Base-by-base conservation (phyloP, 768 basidiomycete species). In the Pholiota microspora region DNA sequence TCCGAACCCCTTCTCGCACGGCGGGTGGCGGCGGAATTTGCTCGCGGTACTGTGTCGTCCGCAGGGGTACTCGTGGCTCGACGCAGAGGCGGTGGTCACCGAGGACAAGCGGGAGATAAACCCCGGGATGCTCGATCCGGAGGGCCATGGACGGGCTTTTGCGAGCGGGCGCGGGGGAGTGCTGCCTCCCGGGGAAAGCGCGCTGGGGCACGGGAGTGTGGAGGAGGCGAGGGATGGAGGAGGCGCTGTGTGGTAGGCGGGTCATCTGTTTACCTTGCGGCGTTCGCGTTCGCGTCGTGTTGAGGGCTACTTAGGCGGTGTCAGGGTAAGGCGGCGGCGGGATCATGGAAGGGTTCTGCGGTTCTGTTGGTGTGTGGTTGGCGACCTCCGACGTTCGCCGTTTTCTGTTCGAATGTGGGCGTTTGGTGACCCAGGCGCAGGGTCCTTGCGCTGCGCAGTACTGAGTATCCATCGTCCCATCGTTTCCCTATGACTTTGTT, bases 1-100 rank as follows among this genome's bases (percentile, higher is more conserved):
- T 25, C 78, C 88, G 1, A 98, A 96, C 64, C 92, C 94, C 18
- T 98, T 95, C 70, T 86, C 89, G 38, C 88, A 90, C 66, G 85
- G 88, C 34, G 85, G 72, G 36, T 89, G 86, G 83, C 74, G 82
- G 59, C 73, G 80, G 54, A 98, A 98, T 70, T 64, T 93, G 46
- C 69, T 81, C 25, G 84, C 87, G 51, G 80, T 92, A 36, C 71
- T 96, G 40, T 95, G 93, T 71, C 75, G 94, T 32, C 92, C 94
- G 0, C 74, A 79, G 28, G 89, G 90, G 15, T 86, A 78, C 62
- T 88, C 90, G 40, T 97, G 92, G 92, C 67, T 95, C 24, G 77
- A 91, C 62, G 79, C 81, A 4, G 66, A 70, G 28, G 85, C 70
- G 18, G 63, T 80, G 27, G 84, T 79, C 50, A 85, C 83, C 42